These are phyloP conservation scores for Cicer chorassanicum DNA, from an alignment of 306 rosid species.

Conservation along the genomic window DNA sequence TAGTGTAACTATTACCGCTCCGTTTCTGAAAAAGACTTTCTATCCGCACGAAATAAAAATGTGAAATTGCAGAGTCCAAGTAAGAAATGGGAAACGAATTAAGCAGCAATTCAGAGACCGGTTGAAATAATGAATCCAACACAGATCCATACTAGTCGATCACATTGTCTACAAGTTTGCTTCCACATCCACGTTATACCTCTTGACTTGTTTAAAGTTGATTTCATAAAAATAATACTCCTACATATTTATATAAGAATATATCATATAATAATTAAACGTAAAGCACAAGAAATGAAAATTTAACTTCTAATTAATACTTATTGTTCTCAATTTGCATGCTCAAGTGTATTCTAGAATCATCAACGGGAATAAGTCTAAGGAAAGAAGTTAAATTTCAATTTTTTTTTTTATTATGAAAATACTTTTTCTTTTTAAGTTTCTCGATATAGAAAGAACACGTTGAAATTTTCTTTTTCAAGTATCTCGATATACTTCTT, in stretches of 20 bases:
- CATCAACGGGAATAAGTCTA: too few relatives aligned
- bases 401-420: too few relatives aligned
- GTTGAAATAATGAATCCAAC: slow-evolving; percentile 33
- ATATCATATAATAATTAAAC: background rate
- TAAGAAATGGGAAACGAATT: background rate
- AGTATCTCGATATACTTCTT: too few relatives aligned
- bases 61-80: background rate
- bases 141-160: slow-evolving; percentile 42
- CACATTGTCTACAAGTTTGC: slow-evolving; percentile 27
- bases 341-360: background rate
- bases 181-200: slow-evolving; percentile 32
- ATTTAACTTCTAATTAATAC: background rate
- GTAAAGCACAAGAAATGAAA: background rate
- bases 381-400: too few relatives aligned
- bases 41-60: too few relatives aligned
- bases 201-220: background rate
- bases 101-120: background rate
- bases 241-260: background rate
- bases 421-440: too few relatives aligned
- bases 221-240: background rate
- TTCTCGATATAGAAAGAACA: too few relatives aligned
- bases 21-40: too few relatives aligned
- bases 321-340: background rate
- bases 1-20: too few relatives aligned
- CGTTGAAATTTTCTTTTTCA: too few relatives aligned